These are phyloP conservation scores for Fistulifera pelliculosa DNA, from an alignment of 108 stramenopile species.

Conservation along the genomic window DNA sequence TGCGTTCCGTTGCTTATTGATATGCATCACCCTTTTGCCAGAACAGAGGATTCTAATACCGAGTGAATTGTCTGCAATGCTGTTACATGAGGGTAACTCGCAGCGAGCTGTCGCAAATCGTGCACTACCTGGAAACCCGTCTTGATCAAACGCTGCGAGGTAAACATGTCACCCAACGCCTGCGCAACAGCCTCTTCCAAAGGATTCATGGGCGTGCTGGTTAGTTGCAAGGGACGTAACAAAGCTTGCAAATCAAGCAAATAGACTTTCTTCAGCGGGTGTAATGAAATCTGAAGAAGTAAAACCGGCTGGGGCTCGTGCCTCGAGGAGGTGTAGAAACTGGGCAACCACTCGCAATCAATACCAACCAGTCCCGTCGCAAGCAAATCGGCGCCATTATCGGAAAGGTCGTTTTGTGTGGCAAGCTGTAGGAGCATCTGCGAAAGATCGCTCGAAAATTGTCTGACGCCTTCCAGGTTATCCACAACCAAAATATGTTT, in stretches of 20 bases:
- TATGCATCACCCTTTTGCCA: constrained; percentile 16
- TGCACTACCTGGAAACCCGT: constrained; percentile 23
- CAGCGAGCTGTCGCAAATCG: constrained; percentile 23
- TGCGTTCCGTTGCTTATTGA: constrained; percentile 17
- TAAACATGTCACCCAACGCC: constrained; percentile 7
- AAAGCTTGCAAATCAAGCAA: constrained; percentile 24
- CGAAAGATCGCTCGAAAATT: constrained; percentile 11
- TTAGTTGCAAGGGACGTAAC: constrained; percentile 12
- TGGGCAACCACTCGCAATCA: constrained; percentile 36
- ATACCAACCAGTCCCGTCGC: constrained; percentile 17
- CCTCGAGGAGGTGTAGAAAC: constrained; percentile 6
- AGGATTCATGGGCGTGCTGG: constrained; percentile 14
- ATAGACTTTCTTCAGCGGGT: constrained; percentile 14
- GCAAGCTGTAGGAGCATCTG: constrained; percentile 2
- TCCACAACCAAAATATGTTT: constrained; percentile 12
- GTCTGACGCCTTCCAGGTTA: constrained; percentile 2
- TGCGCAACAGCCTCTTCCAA: constrained; percentile 8
- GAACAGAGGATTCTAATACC: constrained; percentile 15
- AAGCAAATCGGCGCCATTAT: constrained; percentile 1
- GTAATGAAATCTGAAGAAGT: constrained; percentile 23
- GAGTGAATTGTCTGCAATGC: constrained; percentile 23
- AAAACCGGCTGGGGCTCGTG: constrained; percentile 22
- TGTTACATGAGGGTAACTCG: constrained; percentile 26
- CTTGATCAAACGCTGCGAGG: constrained; percentile 15
- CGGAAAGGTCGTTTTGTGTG: neutral